These are phyloP conservation scores for Colletotrichum musicola DNA, from an alignment of 2,329 filamentous ascomycete species.

Conservation along the genomic window DNA sequence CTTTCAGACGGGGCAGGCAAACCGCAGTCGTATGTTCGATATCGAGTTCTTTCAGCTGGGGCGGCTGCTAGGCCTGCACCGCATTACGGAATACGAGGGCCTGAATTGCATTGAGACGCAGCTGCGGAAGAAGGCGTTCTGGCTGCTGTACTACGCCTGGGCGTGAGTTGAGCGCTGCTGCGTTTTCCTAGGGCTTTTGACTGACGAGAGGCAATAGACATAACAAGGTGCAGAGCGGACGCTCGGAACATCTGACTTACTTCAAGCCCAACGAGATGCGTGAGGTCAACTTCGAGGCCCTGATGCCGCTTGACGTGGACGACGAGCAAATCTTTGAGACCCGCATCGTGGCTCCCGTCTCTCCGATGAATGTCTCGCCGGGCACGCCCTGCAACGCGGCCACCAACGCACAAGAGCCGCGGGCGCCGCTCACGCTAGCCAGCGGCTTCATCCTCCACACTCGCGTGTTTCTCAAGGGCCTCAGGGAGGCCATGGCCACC, in stretches of 20 bases:
- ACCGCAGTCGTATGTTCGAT: conserved; percentile 51
- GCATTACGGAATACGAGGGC: conserved; percentile 47
- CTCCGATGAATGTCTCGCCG: conserved; percentile 18
- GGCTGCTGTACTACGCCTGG: conserved; percentile 50
- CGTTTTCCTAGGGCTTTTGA: too few species aligned
- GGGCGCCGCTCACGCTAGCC: conserved; percentile 40
- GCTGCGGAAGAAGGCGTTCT: conserved; percentile 52
- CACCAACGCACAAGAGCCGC: background rate
- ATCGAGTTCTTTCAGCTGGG: conserved; percentile 51
- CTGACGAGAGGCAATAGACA: conserved; percentile 34
- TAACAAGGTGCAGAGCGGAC: conserved; percentile 41
- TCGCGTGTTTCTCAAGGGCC: conserved; percentile 44
- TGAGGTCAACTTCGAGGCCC: conserved; percentile 47
- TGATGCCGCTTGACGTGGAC: conserved; percentile 48
- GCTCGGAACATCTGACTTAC: conserved; percentile 43
- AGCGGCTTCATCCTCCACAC: conserved; percentile 48
- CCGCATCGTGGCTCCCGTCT: conserved; percentile 16
- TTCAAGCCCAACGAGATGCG: conserved; percentile 46
- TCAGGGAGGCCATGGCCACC: conserved; percentile 38
- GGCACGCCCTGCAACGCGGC: conserved; percentile 21
- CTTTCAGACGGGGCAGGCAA: conserved; percentile 51
- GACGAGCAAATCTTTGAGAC: conserved; percentile 49
- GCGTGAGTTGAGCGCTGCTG: conserved; percentile 32
- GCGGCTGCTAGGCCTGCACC: conserved; percentile 48
- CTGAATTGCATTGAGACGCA: conserved; percentile 50